Conservation (phyloP, 805 yeast species). For the Candida nitratophila region DNA sequence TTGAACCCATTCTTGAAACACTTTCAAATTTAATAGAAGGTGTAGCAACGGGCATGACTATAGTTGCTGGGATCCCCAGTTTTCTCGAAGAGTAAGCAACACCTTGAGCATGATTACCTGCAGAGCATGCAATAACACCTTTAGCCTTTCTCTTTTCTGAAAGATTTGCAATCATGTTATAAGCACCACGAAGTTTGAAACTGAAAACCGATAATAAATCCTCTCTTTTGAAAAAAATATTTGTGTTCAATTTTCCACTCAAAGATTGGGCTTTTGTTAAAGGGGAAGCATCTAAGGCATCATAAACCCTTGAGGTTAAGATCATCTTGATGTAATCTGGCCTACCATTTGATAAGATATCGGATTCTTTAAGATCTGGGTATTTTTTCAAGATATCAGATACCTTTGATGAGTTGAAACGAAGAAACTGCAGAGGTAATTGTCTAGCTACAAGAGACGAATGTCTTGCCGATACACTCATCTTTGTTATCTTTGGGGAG, state of each 20-base stretch:
- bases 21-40: constrained; percentile 92
- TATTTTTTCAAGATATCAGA: constrained; percentile 22
- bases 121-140: constrained; percentile 97
- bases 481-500: no score
- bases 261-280: constrained; percentile 67
- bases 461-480: no score
- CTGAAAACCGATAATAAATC: constrained; percentile 93
- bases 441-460: not conserved
- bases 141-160: constrained; percentile 55
- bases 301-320: constrained; percentile 88
- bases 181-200: constrained; percentile 95
- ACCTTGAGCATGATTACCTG: constrained; percentile 99
- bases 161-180: constrained; percentile 90
- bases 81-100: constrained; percentile 89
- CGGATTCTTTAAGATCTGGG: constrained; percentile 43
- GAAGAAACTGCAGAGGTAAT: not conserved
- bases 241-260: constrained; percentile 68
- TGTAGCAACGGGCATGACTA: constrained; percentile 97
- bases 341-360: constrained; percentile 50
- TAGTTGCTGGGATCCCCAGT: constrained; percentile 86
- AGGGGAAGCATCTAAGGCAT: constrained; percentile 89
- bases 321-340: constrained; percentile 95
- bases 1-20: constrained; percentile 88
- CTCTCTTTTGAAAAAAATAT: constrained; percentile 79
- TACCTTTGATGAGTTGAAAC: not conserved